These are phyloP conservation scores for Trichoderma asperelloides DNA, from an alignment of 495 filamentous ascomycete genomes.

Conservation along the genomic window DNA sequence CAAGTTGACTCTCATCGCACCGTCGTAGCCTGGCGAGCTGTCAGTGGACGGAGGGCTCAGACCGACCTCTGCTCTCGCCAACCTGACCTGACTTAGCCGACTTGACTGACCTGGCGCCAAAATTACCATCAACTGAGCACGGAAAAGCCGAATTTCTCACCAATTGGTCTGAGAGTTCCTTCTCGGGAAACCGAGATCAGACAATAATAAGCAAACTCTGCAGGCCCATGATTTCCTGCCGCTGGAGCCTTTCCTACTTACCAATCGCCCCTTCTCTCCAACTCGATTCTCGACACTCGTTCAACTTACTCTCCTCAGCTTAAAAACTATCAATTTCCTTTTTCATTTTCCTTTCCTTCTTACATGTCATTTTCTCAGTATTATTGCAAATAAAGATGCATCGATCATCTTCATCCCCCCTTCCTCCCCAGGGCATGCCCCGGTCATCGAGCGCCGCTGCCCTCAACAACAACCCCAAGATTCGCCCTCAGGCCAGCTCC, in stretches of 20 bases:
- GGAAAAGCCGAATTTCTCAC: not conserved
- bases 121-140: not conserved
- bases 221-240: not conserved
- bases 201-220: not conserved
- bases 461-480: not conserved
- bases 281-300: not conserved
- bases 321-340: not conserved
- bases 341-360: not conserved
- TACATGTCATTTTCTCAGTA: not conserved
- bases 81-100: not conserved
- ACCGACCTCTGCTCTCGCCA: not conserved
- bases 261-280: not conserved
- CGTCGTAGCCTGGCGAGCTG: not conserved
- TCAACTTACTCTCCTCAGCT: not conserved
- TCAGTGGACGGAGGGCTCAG: not conserved
- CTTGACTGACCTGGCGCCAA: not conserved
- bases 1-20: not conserved
- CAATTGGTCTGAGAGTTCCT: not conserved
- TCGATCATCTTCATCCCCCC: not conserved
- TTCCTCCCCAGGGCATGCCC: conserved; percentile 15
- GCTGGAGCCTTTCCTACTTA: not conserved
- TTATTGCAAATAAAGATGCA: not conserved
- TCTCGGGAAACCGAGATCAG: not conserved
- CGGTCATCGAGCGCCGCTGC: conserved; percentile 2
- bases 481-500: not conserved